A percentile compares a stretch with the other conserved stretches of the same genome.
These are phyloP conservation scores for Lippia alba DNA, from an alignment of 305 asterid species.

Conservation along the genomic window DNA sequence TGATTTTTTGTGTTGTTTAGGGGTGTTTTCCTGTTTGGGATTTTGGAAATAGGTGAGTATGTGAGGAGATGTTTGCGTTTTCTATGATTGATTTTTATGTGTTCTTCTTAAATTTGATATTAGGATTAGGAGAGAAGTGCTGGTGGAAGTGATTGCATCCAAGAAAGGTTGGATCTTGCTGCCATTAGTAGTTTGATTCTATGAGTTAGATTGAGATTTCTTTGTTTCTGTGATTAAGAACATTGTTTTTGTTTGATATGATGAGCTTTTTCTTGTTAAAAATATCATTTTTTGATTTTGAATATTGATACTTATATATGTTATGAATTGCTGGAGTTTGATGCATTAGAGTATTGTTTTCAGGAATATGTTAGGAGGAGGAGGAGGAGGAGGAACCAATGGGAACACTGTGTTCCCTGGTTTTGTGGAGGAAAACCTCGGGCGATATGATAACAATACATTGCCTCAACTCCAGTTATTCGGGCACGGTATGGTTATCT, in stretches of 20 bases:
- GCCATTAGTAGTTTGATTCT: slow-evolving; percentile 28
- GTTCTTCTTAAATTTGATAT: slow-evolving; percentile 1
- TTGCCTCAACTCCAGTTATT: slow-evolving; percentile 69
- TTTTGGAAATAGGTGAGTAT: slow-evolving; percentile 27
- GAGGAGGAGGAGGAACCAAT: slow-evolving; percentile 55
- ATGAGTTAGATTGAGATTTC: not conserved
- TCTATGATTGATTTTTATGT: slow-evolving; percentile 21
- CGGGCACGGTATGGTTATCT: slow-evolving; percentile 54
- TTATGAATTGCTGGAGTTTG: slow-evolving; percentile 33
- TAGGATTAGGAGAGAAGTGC: slow-evolving; percentile 9
- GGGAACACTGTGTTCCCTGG: slow-evolving; percentile 49
- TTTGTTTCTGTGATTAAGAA: slow-evolving; percentile 11
- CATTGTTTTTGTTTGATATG: slow-evolving; percentile 15
- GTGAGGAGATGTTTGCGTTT: not conserved
- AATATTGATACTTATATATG: slow-evolving; percentile 12
- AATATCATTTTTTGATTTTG: slow-evolving; percentile 18
- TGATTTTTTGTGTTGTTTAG: slow-evolving; percentile 7
- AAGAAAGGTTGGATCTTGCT: slow-evolving; percentile 33
- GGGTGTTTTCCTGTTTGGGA: slow-evolving; percentile 12
- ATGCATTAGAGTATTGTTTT: slow-evolving; percentile 30
- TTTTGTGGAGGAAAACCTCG: slow-evolving; percentile 48
- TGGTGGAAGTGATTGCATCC: slow-evolving; percentile 28
- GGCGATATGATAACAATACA: slow-evolving; percentile 45
- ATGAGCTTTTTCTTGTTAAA: slow-evolving; percentile 21
- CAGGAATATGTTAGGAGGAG: slow-evolving; percentile 70